Conservation (phyloP, 495 filamentous ascomycete species). For the Aspergillus nanangensis region DNA sequence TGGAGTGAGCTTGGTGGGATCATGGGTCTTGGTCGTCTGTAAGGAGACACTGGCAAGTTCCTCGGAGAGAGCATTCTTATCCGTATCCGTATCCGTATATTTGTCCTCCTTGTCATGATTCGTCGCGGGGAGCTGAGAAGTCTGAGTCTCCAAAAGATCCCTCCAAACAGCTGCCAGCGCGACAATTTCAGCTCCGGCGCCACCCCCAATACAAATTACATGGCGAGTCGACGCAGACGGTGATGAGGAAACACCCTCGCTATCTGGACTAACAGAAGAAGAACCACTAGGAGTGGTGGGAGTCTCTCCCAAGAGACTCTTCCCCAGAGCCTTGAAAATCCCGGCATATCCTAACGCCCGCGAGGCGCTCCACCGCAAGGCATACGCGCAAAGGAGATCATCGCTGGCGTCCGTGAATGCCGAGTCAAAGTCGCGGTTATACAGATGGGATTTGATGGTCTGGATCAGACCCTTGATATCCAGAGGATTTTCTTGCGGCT, state of each 20-base stretch:
- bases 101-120: neutral
- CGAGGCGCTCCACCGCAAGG: conserved; percentile 79
- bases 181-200: conserved; percentile 79
- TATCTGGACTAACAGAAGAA: too few relatives aligned
- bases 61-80: too few relatives aligned
- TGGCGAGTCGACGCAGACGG: conserved; percentile 9
- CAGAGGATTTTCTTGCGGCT: conserved; percentile 17
- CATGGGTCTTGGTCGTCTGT: neutral
- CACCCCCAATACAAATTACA: conserved; percentile 75
- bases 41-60: too few relatives aligned
- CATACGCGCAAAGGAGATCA: conserved; percentile 72
- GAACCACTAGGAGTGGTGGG: too few relatives aligned
- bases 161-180: conserved; percentile 64
- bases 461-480: conserved; percentile 60
- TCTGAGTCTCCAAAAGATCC: conserved; percentile 22
- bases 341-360: conserved; percentile 74
- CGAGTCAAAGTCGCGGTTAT: conserved; percentile 71
- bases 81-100: too few relatives aligned
- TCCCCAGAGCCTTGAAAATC: conserved; percentile 49
- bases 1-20: neutral
- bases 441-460: conserved; percentile 76
- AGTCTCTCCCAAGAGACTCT: conserved; percentile 4
- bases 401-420: conserved; percentile 65
- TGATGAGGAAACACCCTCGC: too few relatives aligned
- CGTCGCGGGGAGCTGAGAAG: conserved; percentile 1